These are phyloP conservation scores for Bretschneidera sinensis DNA, from an alignment of 345 rosid genomes.

Conservation along the genomic window DNA sequence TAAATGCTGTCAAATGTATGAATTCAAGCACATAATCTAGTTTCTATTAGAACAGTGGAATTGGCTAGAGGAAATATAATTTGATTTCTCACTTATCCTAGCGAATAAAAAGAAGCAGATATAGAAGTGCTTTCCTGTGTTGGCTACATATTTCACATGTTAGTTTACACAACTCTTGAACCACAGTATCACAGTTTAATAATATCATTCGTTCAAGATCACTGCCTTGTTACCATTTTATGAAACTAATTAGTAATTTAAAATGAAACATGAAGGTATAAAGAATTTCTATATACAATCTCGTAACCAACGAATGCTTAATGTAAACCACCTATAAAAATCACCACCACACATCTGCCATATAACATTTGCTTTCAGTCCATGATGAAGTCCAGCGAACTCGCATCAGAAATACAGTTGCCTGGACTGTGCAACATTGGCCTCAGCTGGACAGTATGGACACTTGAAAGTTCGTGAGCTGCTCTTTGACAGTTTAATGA, in stretches of 20 bases:
- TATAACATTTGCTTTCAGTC: not conserved
- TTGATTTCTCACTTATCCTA: no score
- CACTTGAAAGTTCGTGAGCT: conserved; percentile 51
- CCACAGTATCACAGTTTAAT: no score
- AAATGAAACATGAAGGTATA: conserved; percentile 11
- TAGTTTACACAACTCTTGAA: no score
- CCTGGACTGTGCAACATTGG: conserved; percentile 40
- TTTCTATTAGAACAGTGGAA: no score
- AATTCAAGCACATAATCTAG: no score
- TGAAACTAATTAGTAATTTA: not conserved
- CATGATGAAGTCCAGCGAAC: not conserved
- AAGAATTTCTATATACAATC: conserved; percentile 29
- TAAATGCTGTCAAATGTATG: no score
- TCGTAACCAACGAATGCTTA: conserved; percentile 11
- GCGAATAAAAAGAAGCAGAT: no score
- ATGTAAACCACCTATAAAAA: not conserved
- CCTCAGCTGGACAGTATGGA: conserved; percentile 58
- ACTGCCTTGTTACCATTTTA: no score
- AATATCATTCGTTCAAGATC: no score
- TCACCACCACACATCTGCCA: not conserved
- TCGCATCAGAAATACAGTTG: conserved; percentile 40
- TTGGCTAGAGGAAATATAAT: no score
- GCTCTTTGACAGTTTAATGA: conserved; percentile 57
- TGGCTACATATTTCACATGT: no score
- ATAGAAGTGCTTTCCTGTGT: no score